Percentiles rank a stretch among this genome's conserved stretches.
phyloP scores from a whole-genome alignment of 495 filamentous ascomycete genomes.

The Elaphomyces granulatus region DNA sequence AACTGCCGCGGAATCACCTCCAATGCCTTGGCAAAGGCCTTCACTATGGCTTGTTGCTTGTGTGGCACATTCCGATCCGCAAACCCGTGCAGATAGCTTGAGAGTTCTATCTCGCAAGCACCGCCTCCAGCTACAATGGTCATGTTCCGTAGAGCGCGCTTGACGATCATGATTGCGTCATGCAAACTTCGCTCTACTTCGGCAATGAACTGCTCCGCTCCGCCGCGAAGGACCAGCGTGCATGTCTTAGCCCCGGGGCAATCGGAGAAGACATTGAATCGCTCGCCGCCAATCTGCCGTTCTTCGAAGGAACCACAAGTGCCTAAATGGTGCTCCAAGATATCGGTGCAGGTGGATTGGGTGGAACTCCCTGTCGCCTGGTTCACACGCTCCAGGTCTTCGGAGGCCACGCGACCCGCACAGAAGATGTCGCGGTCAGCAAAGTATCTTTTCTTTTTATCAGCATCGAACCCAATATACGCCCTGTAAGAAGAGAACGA shows the following conservation, averaged over 20 bases:
- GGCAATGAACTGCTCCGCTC: conserved; percentile 97
- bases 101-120: conserved; percentile 93
- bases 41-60: conserved; percentile 96
- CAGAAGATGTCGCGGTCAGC: conserved; percentile 98
- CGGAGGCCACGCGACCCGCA: conserved; percentile 80
- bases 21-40: conserved; percentile 91
- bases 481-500: too few species aligned
- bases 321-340: conserved; percentile 75
- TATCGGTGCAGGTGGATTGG: conserved; percentile 95
- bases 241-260: conserved; percentile 93
- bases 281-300: conserved; percentile 91
- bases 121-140: conserved; percentile 92
- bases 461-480: too few species aligned
- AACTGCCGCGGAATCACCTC: conserved; percentile 94
- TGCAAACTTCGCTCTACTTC: conserved; percentile 95
- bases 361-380: conserved; percentile 85
- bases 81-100: conserved; percentile 76
- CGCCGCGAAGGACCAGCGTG: conserved; percentile 86
- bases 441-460: too few species aligned
- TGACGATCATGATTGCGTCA: conserved; percentile 98
- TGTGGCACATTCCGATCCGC: conserved; percentile 83
- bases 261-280: conserved; percentile 95
- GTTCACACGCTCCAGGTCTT: conserved; percentile 91
- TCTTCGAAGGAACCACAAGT: conserved; percentile 88
- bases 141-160: conserved; percentile 85